Evolutionary conservation across 371 early-diverging fungal species (phyloP).

Genomic region (Batkoa obscura): DNA sequence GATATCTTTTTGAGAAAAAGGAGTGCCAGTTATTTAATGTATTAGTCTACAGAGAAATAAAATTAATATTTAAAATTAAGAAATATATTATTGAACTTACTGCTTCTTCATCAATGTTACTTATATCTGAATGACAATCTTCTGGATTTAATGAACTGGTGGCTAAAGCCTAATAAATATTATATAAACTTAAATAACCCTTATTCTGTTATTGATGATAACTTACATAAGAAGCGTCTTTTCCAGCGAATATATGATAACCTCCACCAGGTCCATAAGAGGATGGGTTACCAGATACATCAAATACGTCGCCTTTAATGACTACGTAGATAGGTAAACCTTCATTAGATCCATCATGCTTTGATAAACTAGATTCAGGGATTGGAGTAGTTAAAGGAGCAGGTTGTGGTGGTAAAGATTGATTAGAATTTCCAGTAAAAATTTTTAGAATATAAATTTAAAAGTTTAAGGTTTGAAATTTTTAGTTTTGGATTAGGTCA

Average conservation of each 20-base stretch:
- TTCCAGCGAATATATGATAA: conserved; percentile 59
- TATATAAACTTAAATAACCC: not conserved
- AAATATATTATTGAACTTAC: conserved; percentile 1
- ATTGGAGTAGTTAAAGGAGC: conserved; percentile 6
- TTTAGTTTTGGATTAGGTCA: no score
- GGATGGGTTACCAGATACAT: conserved; percentile 40
- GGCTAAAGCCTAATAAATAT: conserved; percentile 39
- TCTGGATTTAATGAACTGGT: conserved; percentile 50
- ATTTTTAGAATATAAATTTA: no score
- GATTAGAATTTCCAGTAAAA: not conserved
- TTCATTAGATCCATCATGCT: conserved; percentile 47
- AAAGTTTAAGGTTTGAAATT: no score
- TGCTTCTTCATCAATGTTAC: conserved; percentile 42
- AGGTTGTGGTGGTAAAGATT: not conserved
- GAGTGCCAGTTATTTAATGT: not conserved
- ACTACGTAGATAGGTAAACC: conserved; percentile 55
- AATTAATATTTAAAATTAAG: not conserved
- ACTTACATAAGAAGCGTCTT: conserved; percentile 50
- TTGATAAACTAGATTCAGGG: conserved; percentile 37
- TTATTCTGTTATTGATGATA: not conserved
- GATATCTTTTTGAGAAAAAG: not conserved
- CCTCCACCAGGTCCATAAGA: conserved; percentile 46
- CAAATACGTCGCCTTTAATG: conserved; percentile 62
- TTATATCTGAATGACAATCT: conserved; percentile 49
- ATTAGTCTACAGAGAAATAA: not conserved